These are phyloP conservation scores for Trypanosoma platydactyli DNA, from an alignment of 208 protist species.

Conservation along the genomic window DNA sequence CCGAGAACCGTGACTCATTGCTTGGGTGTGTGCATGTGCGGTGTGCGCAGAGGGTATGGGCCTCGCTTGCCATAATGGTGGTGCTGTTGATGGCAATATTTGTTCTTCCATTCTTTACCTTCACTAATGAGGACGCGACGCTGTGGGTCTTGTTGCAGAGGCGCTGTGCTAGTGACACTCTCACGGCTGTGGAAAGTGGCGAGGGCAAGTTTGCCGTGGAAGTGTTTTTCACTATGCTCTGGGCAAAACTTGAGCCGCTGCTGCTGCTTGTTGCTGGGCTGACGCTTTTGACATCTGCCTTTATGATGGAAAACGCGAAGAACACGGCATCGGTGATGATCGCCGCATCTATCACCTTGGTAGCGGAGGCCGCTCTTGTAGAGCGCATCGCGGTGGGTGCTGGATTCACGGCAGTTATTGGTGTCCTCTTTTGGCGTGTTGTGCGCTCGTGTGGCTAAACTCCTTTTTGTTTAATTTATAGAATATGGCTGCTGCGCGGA, in stretches of 20 bases:
- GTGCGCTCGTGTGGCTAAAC: neutral
- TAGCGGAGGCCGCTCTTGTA: conserved; percentile 40
- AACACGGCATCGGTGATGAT: conserved; percentile 42
- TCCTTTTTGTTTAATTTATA: neutral
- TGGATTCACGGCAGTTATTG: conserved; percentile 40
- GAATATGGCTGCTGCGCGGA: too few relatives aligned
- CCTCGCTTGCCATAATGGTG: conserved; percentile 32
- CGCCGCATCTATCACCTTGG: conserved; percentile 40
- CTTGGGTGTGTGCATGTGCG: conserved; percentile 42
- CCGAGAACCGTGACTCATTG: conserved; percentile 40
- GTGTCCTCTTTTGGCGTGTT: conserved; percentile 36
- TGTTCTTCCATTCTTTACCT: conserved; percentile 62
- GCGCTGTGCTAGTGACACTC: neutral
- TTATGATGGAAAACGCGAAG: conserved; percentile 49
- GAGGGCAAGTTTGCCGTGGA: too few relatives aligned
- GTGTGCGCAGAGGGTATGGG: conserved; percentile 34
- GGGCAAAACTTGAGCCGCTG: conserved; percentile 26
- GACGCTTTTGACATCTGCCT: conserved; percentile 48
- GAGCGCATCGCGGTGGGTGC: conserved; percentile 35
- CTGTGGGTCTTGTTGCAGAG: conserved; percentile 16
- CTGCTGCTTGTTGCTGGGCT: conserved; percentile 42
- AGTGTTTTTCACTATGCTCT: neutral
- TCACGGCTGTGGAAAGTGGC: neutral
- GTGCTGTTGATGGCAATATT: conserved; percentile 41
- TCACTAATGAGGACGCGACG: conserved; percentile 38